Evolutionary conservation across 352 stramenopile genomes (phyloP).

Genomic region (Phytophthora macrochlamydospora): DNA sequence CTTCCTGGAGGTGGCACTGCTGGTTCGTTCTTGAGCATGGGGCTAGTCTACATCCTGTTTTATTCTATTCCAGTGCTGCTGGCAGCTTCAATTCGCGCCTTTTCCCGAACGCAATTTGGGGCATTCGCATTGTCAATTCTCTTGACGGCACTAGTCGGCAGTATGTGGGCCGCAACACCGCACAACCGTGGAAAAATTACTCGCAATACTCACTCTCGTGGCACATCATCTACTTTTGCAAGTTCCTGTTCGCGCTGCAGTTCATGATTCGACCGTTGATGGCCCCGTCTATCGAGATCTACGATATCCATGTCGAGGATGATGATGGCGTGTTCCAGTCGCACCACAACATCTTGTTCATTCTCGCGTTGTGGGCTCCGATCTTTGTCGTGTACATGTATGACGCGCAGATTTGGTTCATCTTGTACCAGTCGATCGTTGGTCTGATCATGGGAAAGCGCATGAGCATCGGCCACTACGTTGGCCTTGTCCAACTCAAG

Average conservation of each 20-base stretch:
- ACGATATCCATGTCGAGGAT: constrained; percentile 51
- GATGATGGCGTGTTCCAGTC: constrained; percentile 66
- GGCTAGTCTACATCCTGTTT: constrained; percentile 55
- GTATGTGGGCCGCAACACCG: constrained; percentile 80
- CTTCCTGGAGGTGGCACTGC: constrained; percentile 51
- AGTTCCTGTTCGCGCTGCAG: constrained; percentile 81
- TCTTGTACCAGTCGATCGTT: constrained; percentile 78
- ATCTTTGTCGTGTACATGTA: constrained; percentile 89
- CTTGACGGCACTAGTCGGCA: constrained; percentile 75
- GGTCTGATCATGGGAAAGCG: constrained; percentile 76
- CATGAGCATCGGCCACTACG: constrained; percentile 81
- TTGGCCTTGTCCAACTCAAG: constrained; percentile 70
- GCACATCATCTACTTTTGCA: constrained; percentile 74
- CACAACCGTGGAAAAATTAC: constrained; percentile 66
- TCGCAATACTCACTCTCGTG: constrained; percentile 70
- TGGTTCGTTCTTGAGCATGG: constrained; percentile 68
- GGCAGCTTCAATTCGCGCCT: constrained; percentile 56
- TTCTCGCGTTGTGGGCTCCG: constrained; percentile 73
- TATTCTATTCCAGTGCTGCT: constrained; percentile 69
- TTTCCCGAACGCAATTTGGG: constrained; percentile 58
- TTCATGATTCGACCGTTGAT: constrained; percentile 88
- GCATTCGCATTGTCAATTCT: constrained; percentile 61
- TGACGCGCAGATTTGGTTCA: constrained; percentile 89
- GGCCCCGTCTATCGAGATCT: constrained; percentile 77
- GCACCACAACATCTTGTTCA: constrained; percentile 84